Evolutionary conservation across 331 rosid genomes (phyloP).

Genomic region (Acacia concinna): DNA sequence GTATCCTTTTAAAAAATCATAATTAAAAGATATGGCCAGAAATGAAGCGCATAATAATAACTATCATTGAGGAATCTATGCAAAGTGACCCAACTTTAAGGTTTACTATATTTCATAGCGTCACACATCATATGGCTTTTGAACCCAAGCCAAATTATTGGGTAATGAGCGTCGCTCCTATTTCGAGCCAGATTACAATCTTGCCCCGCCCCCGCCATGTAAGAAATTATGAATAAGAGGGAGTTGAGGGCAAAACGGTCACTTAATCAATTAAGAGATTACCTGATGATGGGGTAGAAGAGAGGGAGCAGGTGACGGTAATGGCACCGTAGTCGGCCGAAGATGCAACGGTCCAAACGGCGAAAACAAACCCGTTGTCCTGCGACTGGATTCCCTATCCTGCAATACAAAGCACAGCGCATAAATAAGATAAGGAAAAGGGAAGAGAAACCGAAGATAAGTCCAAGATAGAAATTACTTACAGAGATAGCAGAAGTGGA

Average conservation of each 20-base stretch:
- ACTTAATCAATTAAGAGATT: not conserved
- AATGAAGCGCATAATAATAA: constrained; percentile 25
- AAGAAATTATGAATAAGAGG: not conserved
- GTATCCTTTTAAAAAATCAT: not conserved
- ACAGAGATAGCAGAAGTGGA: constrained; percentile 51
- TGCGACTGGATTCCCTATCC: constrained; percentile 71
- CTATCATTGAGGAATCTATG: constrained; percentile 36
- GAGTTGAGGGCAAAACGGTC: constrained; percentile 22
- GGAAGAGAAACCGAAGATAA: too few relatives aligned
- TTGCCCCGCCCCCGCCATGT: not conserved
- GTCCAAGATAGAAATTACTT: not conserved
- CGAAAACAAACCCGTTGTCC: constrained; percentile 59
- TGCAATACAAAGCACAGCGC: constrained; percentile 25
- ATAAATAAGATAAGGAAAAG: not conserved
- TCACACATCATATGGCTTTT: constrained; percentile 21
- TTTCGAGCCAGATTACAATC: not conserved
- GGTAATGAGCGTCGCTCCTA: not conserved
- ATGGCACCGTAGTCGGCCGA: constrained; percentile 63
- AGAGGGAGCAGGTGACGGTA: constrained; percentile 35
- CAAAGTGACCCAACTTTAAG: constrained; percentile 48
- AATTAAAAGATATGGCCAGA: constrained; percentile 35
- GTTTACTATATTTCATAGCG: constrained; percentile 26
- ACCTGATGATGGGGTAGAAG: constrained; percentile 88
- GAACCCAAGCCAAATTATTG: constrained; percentile 30
- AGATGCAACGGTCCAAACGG: constrained; percentile 68